Conservation (phyloP, 371 early-diverging fungal genomes). For the Mortierella sp. region DNA sequence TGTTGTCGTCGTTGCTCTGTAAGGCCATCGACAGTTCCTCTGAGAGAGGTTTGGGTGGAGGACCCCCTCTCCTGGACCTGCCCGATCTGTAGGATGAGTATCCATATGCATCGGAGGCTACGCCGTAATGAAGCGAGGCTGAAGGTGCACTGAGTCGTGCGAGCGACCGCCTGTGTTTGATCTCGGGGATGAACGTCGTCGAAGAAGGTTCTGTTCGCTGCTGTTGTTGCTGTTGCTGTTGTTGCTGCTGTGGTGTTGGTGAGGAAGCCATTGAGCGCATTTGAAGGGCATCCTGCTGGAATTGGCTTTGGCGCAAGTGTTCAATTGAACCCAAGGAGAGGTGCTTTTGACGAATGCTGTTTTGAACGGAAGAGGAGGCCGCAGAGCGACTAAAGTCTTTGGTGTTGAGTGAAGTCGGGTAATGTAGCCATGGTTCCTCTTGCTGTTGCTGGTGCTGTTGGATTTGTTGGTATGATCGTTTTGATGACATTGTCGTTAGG, state of each 20-base stretch:
- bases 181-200: background rate
- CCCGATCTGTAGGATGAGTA: slow-evolving; percentile 9
- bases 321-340: slow-evolving; percentile 16
- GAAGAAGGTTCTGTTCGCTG: background rate
- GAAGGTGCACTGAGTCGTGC: slow-evolving; percentile 20
- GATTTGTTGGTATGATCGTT: slow-evolving; percentile 37
- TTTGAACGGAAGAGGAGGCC: background rate
- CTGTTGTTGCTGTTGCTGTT: background rate
- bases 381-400: slow-evolving; percentile 28
- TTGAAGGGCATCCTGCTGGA: slow-evolving; percentile 12
- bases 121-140: background rate
- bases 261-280: slow-evolving; percentile 1
- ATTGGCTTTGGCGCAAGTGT: background rate
- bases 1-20: slow-evolving; percentile 17
- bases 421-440: slow-evolving; percentile 48
- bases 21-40: slow-evolving; percentile 42
- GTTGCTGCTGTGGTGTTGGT: slow-evolving; percentile 12
- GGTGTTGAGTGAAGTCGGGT: slow-evolving; percentile 12
- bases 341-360: background rate
- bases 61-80: slow-evolving; percentile 14
- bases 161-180: slow-evolving; percentile 33
- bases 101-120: slow-evolving; percentile 14
- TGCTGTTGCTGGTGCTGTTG: slow-evolving; percentile 36
- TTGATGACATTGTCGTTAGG: slow-evolving; percentile 25
- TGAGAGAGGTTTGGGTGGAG: slow-evolving; percentile 35